phyloP scores from a whole-genome alignment of 345 rosid species.

The Eucalyptus paniculata region DNA sequence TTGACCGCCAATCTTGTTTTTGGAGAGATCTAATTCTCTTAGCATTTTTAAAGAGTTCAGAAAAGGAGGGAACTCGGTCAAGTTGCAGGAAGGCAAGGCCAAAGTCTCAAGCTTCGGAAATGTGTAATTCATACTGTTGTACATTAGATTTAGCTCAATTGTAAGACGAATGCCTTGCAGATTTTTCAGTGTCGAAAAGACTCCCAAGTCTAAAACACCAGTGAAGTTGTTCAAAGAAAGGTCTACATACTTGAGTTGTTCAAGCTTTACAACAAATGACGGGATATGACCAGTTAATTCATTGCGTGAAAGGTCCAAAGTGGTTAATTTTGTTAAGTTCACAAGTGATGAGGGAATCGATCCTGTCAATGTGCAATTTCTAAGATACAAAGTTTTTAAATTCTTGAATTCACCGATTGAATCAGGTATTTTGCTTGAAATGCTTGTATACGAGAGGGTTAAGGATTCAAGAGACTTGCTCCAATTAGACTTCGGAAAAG shows the following conservation, averaged over 20 bases:
- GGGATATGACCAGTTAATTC: too few relatives aligned
- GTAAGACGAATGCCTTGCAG: accelerated
- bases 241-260: too few relatives aligned
- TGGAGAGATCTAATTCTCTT: not conserved
- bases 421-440: not conserved
- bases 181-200: too few relatives aligned
- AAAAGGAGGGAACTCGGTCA: not conserved
- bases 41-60: not conserved
- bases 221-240: too few relatives aligned
- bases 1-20: not conserved
- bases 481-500: not conserved
- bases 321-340: too few relatives aligned
- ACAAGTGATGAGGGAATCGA: not conserved
- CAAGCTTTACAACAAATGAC: too few relatives aligned
- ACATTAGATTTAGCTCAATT: too few relatives aligned
- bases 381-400: not conserved
- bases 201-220: too few relatives aligned
- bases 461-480: not conserved
- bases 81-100: not conserved
- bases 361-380: accelerated
- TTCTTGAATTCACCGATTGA: not conserved
- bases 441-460: not conserved
- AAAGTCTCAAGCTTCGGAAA: not conserved
- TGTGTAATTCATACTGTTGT: too few relatives aligned
- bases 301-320: too few relatives aligned